Conservation (phyloP, 352 stramenopile genomes). For the Pilasporangium apinafurcum region DNA sequence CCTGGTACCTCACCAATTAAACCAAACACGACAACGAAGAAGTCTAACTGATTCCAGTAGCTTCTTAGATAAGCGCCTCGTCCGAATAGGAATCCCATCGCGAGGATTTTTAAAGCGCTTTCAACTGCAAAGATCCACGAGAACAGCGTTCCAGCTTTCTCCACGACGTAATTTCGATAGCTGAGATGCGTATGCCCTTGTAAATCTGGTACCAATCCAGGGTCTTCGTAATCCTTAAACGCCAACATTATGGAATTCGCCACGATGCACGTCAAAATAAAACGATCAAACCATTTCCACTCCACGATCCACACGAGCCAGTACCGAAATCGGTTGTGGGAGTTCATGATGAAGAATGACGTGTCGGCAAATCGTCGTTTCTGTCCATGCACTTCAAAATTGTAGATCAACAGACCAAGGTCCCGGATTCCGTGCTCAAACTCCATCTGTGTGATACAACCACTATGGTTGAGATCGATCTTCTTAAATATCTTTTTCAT, state of each 20-base stretch:
- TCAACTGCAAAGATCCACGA: constrained; percentile 72
- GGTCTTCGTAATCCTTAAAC: constrained; percentile 45
- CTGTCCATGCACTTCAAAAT: constrained; percentile 35
- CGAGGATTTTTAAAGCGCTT: constrained; percentile 74
- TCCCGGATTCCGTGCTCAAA: constrained; percentile 33
- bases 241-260: constrained; percentile 61
- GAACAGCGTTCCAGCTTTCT: constrained; percentile 27
- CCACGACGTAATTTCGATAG: constrained; percentile 26
- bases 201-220: constrained; percentile 19
- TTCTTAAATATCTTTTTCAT: constrained; percentile 31
- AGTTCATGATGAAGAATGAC: constrained; percentile 26
- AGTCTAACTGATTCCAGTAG: constrained; percentile 84
- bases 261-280: constrained; percentile 68
- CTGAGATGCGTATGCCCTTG: constrained; percentile 14
- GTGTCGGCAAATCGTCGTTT: constrained; percentile 32
- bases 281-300: constrained; percentile 68
- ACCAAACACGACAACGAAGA: constrained; percentile 68
- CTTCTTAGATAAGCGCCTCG: constrained; percentile 56
- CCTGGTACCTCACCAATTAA: constrained; percentile 28
- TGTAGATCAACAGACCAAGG: constrained; percentile 36
- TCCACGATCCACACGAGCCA: constrained; percentile 35
- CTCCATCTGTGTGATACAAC: constrained; percentile 29
- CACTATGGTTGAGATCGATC: constrained; percentile 28
- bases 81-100: constrained; percentile 55
- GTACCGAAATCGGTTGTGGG: constrained; percentile 27